A percentile compares a stretch with the other conserved stretches of the same genome.
Conservation (phyloP, 768 basidiomycete species). For the Phylloporus sp. region DNA sequence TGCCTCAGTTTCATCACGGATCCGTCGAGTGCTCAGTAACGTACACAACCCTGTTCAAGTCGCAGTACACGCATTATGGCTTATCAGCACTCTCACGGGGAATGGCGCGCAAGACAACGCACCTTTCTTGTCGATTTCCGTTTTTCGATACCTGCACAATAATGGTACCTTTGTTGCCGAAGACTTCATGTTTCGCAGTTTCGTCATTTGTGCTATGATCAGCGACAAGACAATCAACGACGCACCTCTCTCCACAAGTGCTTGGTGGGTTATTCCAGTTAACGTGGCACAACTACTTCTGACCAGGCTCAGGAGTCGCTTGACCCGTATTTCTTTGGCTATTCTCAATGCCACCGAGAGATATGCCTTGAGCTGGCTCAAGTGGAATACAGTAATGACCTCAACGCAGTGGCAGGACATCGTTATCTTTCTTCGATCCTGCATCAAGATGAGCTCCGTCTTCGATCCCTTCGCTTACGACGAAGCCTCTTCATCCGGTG, state of each 20-base stretch:
- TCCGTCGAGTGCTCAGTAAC: conserved; percentile 17
- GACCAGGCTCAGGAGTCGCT: conserved; percentile 18
- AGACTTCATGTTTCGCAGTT: conserved; percentile 35
- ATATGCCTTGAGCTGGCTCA: conserved; percentile 14
- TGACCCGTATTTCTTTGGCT: conserved; percentile 19
- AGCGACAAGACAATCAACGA: conserved; percentile 35
- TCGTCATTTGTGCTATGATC: conserved; percentile 34
- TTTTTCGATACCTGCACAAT: conserved; percentile 29
- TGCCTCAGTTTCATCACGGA: conserved; percentile 13
- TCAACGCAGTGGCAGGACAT: conserved; percentile 21
- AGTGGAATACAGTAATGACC: conserved; percentile 24
- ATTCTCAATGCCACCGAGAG: conserved; percentile 25
- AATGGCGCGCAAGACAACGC: conserved; percentile 10
- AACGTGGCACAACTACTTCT: background rate
- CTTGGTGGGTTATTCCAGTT: conserved; percentile 23
- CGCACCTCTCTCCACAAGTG: conserved; percentile 24
- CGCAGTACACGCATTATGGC: conserved; percentile 30
- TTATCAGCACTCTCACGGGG: conserved; percentile 27
- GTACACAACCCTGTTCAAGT: conserved; percentile 29
- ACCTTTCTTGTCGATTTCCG: conserved; percentile 27
- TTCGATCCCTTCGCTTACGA: conserved; percentile 25
- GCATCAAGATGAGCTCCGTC: conserved; percentile 23
- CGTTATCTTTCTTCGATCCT: conserved; percentile 19
- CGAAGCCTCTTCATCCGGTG: conserved; percentile 7
- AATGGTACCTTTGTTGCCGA: conserved; percentile 26